These are phyloP conservation scores for Candida silvicultrix DNA, from an alignment of 805 yeast genomes.

Conservation along the genomic window DNA sequence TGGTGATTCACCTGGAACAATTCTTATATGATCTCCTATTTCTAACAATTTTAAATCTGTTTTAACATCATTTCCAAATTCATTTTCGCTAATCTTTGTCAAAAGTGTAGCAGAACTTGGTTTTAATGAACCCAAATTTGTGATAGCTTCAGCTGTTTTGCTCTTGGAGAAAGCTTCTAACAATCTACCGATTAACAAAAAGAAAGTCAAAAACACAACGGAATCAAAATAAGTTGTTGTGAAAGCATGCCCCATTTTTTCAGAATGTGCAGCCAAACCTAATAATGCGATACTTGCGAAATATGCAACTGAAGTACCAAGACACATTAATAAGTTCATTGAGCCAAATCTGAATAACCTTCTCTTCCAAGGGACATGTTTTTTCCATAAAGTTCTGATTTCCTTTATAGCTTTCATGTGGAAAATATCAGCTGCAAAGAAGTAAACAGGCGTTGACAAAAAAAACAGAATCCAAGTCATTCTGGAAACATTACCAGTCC, in stretches of 20 bases:
- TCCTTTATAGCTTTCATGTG: slow-evolving; percentile 63
- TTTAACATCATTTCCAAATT: slow-evolving; percentile 22
- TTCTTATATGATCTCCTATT: slow-evolving; percentile 41
- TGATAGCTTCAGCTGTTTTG: slow-evolving; percentile 61
- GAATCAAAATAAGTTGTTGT: slow-evolving; percentile 73
- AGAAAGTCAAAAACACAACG: slow-evolving; percentile 69
- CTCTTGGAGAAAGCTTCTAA: slow-evolving; percentile 62
- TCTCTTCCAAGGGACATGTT: slow-evolving; percentile 46
- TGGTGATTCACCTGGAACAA: slow-evolving; percentile 53
- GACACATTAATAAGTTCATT: slow-evolving; percentile 65
- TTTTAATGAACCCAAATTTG: slow-evolving; percentile 45
- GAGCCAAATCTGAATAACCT: slow-evolving; percentile 68
- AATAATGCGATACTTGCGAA: slow-evolving; percentile 58
- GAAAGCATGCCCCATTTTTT: slow-evolving; percentile 28
- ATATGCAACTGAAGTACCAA: slow-evolving; percentile 71
- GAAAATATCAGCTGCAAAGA: slow-evolving; percentile 68
- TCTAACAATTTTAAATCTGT: slow-evolving; percentile 41
- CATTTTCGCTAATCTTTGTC: slow-evolving; percentile 18
- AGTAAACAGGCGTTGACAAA: slow-evolving; percentile 66
- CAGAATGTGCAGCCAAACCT: slow-evolving; percentile 33
- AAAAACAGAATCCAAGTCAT: slow-evolving; percentile 61
- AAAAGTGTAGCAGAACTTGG: slow-evolving; percentile 42
- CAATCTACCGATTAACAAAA: slow-evolving; percentile 62
- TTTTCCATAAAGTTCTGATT: slow-evolving; percentile 48
- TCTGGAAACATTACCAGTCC: slow-evolving; percentile 57